Evolutionary conservation across 495 filamentous ascomycete species (phyloP).

Genomic region (Clavariopsis aquatica): DNA sequence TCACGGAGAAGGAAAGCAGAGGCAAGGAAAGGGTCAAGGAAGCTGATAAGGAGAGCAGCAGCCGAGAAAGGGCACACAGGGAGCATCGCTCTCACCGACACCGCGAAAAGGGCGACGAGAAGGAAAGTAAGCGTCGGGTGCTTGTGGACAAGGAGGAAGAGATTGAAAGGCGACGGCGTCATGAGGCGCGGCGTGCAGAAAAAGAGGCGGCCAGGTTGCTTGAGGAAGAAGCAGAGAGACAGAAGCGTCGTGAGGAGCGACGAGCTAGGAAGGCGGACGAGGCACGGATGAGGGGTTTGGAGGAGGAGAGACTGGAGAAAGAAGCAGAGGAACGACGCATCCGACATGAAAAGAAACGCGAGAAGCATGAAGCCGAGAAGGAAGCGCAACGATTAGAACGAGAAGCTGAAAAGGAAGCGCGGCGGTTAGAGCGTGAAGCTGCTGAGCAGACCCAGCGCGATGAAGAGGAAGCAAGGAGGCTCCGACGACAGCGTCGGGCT

Average conservation of each 20-base stretch:
- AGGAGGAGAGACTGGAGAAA: background rate
- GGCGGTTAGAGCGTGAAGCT: constrained; percentile 9
- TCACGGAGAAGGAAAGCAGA: constrained; percentile 23
- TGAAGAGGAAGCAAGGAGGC: constrained; percentile 19
- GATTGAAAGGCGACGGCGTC: constrained; percentile 11
- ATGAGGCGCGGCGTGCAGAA: constrained; percentile 14
- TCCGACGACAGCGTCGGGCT: constrained; percentile 19
- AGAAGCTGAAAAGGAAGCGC: constrained; percentile 20
- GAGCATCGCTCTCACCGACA: constrained; percentile 24
- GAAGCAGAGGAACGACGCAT: background rate
- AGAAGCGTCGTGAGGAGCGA: constrained; percentile 8
- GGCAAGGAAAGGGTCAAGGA: constrained; percentile 7
- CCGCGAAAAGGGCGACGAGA: constrained; percentile 27
- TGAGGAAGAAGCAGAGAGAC: constrained; percentile 9
- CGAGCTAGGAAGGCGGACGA: constrained; percentile 13
- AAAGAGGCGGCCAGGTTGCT: background rate
- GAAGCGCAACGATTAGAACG: background rate
- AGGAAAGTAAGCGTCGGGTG: constrained; percentile 30
- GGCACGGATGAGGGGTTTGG: background rate
- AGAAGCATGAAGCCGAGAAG: constrained; percentile 10
- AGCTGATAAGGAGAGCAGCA: constrained; percentile 13
- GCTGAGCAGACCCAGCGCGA: constrained; percentile 16
- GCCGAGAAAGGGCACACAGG: constrained; percentile 19
- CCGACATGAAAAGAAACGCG: background rate
- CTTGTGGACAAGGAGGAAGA: constrained; percentile 30